phyloP scores from a whole-genome alignment of 2,329 filamentous ascomycete species.

The Fusarium longipes region DNA sequence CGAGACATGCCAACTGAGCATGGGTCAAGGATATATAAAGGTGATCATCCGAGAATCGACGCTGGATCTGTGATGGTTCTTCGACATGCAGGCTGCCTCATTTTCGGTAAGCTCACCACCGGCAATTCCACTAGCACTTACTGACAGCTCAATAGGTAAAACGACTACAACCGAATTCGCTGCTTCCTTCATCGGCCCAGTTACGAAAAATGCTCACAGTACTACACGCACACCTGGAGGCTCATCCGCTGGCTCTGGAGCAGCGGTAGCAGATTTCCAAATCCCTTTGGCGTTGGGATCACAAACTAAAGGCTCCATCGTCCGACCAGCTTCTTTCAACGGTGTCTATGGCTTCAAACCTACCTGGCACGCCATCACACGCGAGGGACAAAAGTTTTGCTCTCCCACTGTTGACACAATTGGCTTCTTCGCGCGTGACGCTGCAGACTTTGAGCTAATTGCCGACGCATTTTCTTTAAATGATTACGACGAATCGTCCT shows the following conservation, averaged over 20 bases:
- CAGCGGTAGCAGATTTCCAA: slow-evolving; percentile 74
- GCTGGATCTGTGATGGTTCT: slow-evolving; percentile 63
- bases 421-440: slow-evolving; percentile 68
- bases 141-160: slow-evolving; percentile 60
- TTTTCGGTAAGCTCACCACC: slow-evolving; percentile 55
- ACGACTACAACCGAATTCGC: slow-evolving; percentile 65
- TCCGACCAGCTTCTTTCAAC: slow-evolving; percentile 73
- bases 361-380: slow-evolving; percentile 71
- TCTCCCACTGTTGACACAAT: slow-evolving; percentile 70
- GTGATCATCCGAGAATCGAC: slow-evolving; percentile 58
- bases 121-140: slow-evolving; percentile 54
- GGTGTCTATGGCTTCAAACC: slow-evolving; percentile 74
- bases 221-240: slow-evolving; percentile 70
- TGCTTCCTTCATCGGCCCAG: slow-evolving; percentile 59
- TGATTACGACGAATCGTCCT: slow-evolving; percentile 57
- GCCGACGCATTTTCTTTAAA: slow-evolving; percentile 63
- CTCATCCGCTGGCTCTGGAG: slow-evolving; percentile 74
- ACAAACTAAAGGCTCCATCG: slow-evolving; percentile 73
- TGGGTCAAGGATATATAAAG: slow-evolving; percentile 64
- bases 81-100: slow-evolving; percentile 64
- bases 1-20: slow-evolving; percentile 66
- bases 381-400: slow-evolving; percentile 70
- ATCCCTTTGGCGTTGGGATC: slow-evolving; percentile 70
- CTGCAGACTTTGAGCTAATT: slow-evolving; percentile 68
- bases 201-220: slow-evolving; percentile 71